Percentiles rank a stretch among this genome's conserved stretches.
Evolutionary conservation across 1,284 basidiomycete species (phyloP).

Genomic region (Microbotryum scabiosae): DNA sequence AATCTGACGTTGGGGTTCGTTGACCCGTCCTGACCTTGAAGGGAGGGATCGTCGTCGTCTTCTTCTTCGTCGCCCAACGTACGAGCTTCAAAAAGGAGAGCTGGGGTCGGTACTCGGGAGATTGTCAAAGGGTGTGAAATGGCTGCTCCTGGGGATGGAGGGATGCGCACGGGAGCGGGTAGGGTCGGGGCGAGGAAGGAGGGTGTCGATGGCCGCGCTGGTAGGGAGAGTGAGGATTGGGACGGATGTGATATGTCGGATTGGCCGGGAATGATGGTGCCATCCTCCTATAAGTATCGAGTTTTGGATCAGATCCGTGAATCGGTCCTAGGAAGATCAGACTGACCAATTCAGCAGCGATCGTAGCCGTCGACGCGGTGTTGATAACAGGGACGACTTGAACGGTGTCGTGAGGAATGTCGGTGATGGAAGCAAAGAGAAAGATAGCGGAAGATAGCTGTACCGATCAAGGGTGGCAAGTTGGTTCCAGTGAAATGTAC

Average conservation of each 20-base stretch:
- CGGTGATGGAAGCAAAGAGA: slow-evolving; percentile 85
- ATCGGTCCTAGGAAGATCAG: no score
- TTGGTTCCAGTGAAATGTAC: neutral
- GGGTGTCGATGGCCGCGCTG: slow-evolving; percentile 25
- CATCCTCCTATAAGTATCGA: no score
- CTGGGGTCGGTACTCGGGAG: slow-evolving; percentile 21
- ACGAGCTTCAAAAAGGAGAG: slow-evolving; percentile 21
- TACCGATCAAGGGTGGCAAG: no score
- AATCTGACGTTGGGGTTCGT: slow-evolving; percentile 58
- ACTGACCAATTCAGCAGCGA: slow-evolving; percentile 81
- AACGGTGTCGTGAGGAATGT: slow-evolving; percentile 39
- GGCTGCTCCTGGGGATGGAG: slow-evolving; percentile 18
- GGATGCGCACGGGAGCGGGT: slow-evolving; percentile 29
- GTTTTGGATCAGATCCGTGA: no score
- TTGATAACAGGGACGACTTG: slow-evolving; percentile 68
- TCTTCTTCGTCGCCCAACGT: slow-evolving; percentile 28
- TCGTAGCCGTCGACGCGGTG: slow-evolving; percentile 94
- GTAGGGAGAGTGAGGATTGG: slow-evolving; percentile 22
- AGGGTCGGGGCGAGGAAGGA: slow-evolving; percentile 31
- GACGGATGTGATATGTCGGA: slow-evolving; percentile 95
- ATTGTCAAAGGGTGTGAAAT: slow-evolving; percentile 7
- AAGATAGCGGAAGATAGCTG: slow-evolving; percentile 97
- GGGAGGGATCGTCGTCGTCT: slow-evolving; percentile 33
- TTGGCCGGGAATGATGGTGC: slow-evolving; percentile 75
- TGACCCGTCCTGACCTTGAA: slow-evolving; percentile 47